Evolutionary conservation across 2,329 filamentous ascomycete genomes (phyloP).

Genomic region (Sphaceloma murrayae): DNA sequence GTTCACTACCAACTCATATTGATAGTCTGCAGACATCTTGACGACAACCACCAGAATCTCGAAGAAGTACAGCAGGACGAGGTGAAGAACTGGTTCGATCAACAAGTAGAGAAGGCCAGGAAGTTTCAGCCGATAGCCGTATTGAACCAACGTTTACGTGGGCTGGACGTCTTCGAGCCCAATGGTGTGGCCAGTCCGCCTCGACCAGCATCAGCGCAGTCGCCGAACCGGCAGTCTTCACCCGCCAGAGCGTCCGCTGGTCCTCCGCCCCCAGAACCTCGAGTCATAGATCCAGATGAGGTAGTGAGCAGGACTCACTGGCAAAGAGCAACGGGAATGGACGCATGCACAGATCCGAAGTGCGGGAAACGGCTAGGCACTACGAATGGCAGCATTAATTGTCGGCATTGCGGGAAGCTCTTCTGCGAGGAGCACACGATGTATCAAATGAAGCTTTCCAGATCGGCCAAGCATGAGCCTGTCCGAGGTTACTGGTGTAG

Average conservation of each 20-base stretch:
- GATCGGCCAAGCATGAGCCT: constrained; percentile 81
- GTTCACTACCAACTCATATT: constrained; percentile 18
- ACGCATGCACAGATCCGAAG: constrained; percentile 76
- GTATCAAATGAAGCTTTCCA: constrained; percentile 97
- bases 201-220: constrained; percentile 27
- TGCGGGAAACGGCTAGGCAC: constrained; percentile 73
- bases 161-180: constrained; percentile 86
- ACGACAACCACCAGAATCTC: constrained; percentile 82
- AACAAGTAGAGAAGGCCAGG: constrained; percentile 86
- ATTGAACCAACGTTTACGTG: constrained; percentile 87
- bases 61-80: constrained; percentile 84
- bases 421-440: constrained; percentile 98
- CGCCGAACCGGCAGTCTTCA: constrained; percentile 23
- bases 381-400: constrained; percentile 79
- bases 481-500: constrained; percentile 84
- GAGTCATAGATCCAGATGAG: constrained; percentile 66
- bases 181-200: constrained; percentile 56
- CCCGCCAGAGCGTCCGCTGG: constrained; percentile 28
- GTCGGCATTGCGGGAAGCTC: constrained; percentile 79
- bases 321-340: constrained; percentile 66
- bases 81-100: constrained; percentile 94
- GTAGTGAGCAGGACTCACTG: constrained; percentile 81
- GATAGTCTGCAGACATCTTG: constrained; percentile 53
- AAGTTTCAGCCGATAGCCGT: constrained; percentile 84
- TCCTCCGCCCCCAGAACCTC: constrained; percentile 29